Evolutionary conservation across 805 yeast species (phyloP).

Genomic region (Phaffomyces opuntiae): DNA sequence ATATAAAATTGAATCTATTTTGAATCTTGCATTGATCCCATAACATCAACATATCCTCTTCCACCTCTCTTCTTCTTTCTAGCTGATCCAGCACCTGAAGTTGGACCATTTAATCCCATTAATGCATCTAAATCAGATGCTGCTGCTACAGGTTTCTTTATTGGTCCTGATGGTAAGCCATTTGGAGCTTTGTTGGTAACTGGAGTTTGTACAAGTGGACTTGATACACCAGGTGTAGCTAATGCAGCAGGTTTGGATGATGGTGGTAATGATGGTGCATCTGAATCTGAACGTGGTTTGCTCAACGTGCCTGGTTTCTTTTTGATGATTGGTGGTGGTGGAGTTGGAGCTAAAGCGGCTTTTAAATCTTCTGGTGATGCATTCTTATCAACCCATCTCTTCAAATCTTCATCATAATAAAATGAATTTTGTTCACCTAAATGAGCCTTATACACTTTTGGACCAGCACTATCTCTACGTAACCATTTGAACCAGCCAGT

Average conservation of each 20-base stretch:
- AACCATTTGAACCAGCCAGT: conserved; percentile 58
- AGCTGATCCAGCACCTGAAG: conserved; percentile 15
- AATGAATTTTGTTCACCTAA: conserved; percentile 73
- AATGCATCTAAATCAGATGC: conserved; percentile 34
- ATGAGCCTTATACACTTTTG: conserved; percentile 77
- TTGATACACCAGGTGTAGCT: conserved; percentile 2
- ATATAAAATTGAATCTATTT: not conserved
- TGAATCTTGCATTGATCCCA: conserved; percentile 26
- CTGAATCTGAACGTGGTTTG: conserved; percentile 34
- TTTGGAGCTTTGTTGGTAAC: too few species aligned
- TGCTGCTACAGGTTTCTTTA: not conserved
- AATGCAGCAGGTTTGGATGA: conserved; percentile 1
- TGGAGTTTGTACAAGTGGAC: not conserved
- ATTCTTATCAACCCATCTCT: conserved; percentile 79
- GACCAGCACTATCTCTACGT: conserved; percentile 47
- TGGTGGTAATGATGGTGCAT: conserved; percentile 6
- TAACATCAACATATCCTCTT: conserved; percentile 64
- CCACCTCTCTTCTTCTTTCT: conserved; percentile 38
- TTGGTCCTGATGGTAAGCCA: too few species aligned
- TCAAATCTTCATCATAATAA: conserved; percentile 73
- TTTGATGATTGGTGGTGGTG: conserved; percentile 38
- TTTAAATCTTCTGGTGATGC: conserved; percentile 60
- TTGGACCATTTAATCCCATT: conserved; percentile 29
- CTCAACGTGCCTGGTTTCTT: conserved; percentile 27
- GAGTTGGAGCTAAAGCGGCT: conserved; percentile 65